Evolutionary conservation across 2,329 filamentous ascomycete genomes (phyloP).

Genomic region (Pseudogymnoascus destructans): DNA sequence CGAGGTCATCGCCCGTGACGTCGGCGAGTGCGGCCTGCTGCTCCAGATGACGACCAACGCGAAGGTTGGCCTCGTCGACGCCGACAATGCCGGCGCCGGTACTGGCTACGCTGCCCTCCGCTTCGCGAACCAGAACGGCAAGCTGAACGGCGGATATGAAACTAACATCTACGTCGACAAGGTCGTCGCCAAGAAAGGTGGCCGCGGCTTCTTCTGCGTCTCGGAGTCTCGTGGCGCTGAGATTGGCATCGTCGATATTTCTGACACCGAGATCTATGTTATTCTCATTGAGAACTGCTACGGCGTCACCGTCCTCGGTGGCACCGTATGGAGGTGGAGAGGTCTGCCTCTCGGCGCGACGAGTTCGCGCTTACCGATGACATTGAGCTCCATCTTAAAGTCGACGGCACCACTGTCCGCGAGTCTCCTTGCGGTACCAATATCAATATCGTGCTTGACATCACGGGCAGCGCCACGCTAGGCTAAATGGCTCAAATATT

Average conservation of each 20-base stretch:
- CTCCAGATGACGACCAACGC: conserved; percentile 41
- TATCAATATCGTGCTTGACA: conserved; percentile 37
- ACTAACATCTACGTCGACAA: conserved; percentile 41
- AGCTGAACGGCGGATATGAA: conserved; percentile 35
- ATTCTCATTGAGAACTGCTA: conserved; percentile 49
- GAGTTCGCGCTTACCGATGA: conserved; percentile 43
- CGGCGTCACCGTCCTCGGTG: conserved; percentile 37
- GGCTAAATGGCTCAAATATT: conserved; percentile 22
- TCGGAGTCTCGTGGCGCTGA: conserved; percentile 40
- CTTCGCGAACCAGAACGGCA: conserved; percentile 43
- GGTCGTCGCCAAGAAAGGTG: conserved; percentile 42
- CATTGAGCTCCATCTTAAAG: conserved; percentile 35
- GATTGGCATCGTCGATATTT: conserved; percentile 37
- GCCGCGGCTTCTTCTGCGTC: conserved; percentile 44
- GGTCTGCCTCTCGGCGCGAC: conserved; percentile 37
- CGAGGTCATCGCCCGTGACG: conserved; percentile 38
- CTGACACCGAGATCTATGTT: conserved; percentile 41
- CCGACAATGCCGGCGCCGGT: conserved; percentile 38
- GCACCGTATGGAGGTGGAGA: conserved; percentile 42
- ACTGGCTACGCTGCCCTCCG: conserved; percentile 44
- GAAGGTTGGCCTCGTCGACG: conserved; percentile 40
- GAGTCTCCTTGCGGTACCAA: conserved; percentile 43
- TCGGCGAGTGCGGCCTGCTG: conserved; percentile 44
- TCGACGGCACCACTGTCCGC: conserved; percentile 37
- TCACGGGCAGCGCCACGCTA: conserved; percentile 33